A percentile compares a stretch with the other conserved stretches of the same genome.
These are phyloP conservation scores for Hirschfeldia incana DNA, from an alignment of 345 rosid genomes.

Conservation along the genomic window DNA sequence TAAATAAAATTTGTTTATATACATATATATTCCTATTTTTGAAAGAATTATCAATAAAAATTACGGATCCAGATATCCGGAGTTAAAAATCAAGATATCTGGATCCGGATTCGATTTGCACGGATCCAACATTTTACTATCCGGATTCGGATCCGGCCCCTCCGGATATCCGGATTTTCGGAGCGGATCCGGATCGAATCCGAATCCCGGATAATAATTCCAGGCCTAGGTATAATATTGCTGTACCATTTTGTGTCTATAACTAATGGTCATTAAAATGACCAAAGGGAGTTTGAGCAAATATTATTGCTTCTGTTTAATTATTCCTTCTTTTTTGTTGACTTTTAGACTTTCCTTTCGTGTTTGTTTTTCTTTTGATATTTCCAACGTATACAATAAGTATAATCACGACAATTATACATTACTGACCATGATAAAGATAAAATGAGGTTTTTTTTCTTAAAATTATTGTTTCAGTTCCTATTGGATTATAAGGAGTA, in stretches of 20 bases:
- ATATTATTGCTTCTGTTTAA: not conserved
- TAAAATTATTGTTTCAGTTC: not conserved
- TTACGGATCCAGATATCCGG: too few relatives aligned
- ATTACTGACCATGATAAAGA: constrained; percentile 3
- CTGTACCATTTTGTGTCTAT: not conserved
- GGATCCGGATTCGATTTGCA: too few relatives aligned
- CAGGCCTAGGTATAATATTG: not conserved
- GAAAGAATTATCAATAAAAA: too few relatives aligned
- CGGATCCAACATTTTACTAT: too few relatives aligned
- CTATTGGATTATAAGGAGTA: not conserved
- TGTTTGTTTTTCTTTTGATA: constrained; percentile 30
- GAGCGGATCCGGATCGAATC: too few relatives aligned
- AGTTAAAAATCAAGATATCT: too few relatives aligned
- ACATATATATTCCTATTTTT: too few relatives aligned
- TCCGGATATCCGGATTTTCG: too few relatives aligned
- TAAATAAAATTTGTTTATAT: too few relatives aligned
- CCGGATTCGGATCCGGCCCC: too few relatives aligned
- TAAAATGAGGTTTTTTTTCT: not conserved
- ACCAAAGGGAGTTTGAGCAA: constrained; percentile 7
- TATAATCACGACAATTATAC: constrained; percentile 28
- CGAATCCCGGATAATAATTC: too few relatives aligned
- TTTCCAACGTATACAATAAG: constrained; percentile 27
- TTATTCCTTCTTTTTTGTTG: constrained; percentile 39
- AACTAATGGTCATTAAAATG: constrained; percentile 21
- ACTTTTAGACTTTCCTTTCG: constrained; percentile 48